Percentiles rank a stretch among this genome's conserved stretches.
Evolutionary conservation across 2,329 filamentous ascomycete genomes (phyloP).

Genomic region (Stagonosporopsis tanaceti): DNA sequence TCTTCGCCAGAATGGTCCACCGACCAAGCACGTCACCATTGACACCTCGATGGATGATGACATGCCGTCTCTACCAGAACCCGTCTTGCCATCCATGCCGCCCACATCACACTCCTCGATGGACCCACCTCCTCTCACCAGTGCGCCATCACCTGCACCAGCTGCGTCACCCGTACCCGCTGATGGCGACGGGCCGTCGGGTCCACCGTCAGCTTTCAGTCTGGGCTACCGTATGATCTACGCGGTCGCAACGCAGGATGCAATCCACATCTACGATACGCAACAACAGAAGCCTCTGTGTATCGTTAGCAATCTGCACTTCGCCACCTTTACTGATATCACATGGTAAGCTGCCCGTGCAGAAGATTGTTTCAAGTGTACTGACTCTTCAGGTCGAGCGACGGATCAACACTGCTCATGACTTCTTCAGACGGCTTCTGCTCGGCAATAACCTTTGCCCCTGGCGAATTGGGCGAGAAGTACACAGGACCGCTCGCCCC

Average conservation of each 20-base stretch:
- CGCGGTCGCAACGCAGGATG: slow-evolving; percentile 95
- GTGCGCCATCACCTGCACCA: slow-evolving; percentile 59
- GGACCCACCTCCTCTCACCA: slow-evolving; percentile 78
- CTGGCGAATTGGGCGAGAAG: slow-evolving; percentile 83
- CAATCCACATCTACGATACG: slow-evolving; percentile 93
- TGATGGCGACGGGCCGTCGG: slow-evolving; percentile 59
- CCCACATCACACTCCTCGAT: slow-evolving; percentile 73
- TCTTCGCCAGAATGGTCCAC: slow-evolving; percentile 69
- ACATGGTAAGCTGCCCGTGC: slow-evolving; percentile 73
- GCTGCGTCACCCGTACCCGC: slow-evolving; percentile 56
- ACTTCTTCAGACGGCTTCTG: slow-evolving; percentile 99
- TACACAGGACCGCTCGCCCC: slow-evolving; percentile 71
- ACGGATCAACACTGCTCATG: slow-evolving; percentile 83
- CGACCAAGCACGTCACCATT: slow-evolving; percentile 89
- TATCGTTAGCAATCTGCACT: slow-evolving; percentile 95
- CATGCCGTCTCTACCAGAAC: slow-evolving; percentile 84
- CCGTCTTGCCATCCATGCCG: slow-evolving; percentile 65
- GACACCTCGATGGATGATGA: slow-evolving; percentile 89
- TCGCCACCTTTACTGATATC: slow-evolving; percentile 95
- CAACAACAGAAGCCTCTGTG: slow-evolving; percentile 94
- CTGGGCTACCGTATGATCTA: slow-evolving; percentile 95
- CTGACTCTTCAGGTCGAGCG: slow-evolving; percentile 68
- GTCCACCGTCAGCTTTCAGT: slow-evolving; percentile 72
- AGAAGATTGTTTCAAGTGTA: background rate
- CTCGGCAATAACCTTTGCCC: slow-evolving; percentile 83